Conservation (phyloP, 2,329 filamentous ascomycete genomes). For the Ophiostoma triangulosporum region DNA sequence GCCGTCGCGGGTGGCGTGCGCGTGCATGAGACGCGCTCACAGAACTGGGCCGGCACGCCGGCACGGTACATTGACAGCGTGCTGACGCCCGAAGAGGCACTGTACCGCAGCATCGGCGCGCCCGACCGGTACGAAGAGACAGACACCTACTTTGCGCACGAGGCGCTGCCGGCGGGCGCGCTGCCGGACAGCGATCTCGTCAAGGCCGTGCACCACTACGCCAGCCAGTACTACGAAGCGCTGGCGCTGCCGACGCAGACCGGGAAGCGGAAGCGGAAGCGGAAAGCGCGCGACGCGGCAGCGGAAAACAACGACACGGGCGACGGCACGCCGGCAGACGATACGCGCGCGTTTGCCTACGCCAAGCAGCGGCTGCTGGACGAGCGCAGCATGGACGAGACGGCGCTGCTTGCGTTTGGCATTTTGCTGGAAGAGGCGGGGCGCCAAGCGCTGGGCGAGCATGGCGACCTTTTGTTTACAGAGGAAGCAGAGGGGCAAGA, state of each 20-base stretch:
- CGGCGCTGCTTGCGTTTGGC: slow-evolving; percentile 60
- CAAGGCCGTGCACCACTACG: slow-evolving; percentile 54
- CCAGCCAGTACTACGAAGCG: slow-evolving; percentile 50
- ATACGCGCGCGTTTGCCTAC: background rate
- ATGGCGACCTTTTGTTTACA: slow-evolving; percentile 58
- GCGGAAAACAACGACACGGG: background rate
- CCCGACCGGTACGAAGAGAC: slow-evolving; percentile 55
- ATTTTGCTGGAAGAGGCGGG: slow-evolving; percentile 61
- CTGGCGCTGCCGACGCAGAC: slow-evolving; percentile 13
- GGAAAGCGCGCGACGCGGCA: background rate
- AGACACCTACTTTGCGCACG: slow-evolving; percentile 57
- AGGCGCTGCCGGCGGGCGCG: slow-evolving; percentile 30
- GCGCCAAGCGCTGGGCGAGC: slow-evolving; percentile 44
- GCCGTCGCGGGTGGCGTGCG: slow-evolving; percentile 50
- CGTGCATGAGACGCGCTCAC: background rate
- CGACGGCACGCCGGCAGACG: background rate
- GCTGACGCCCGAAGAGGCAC: slow-evolving; percentile 54
- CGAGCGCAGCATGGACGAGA: slow-evolving; percentile 60
- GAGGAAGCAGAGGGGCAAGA: slow-evolving; percentile 33
- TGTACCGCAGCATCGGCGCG: slow-evolving; percentile 52
- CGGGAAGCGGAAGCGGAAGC: background rate
- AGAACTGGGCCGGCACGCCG: slow-evolving; percentile 1
- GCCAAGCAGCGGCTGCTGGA: slow-evolving; percentile 24
- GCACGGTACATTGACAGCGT: slow-evolving; percentile 18
- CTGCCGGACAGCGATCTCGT: slow-evolving; percentile 59